A percentile compares a stretch with the other conserved stretches of the same genome.
Conservation (phyloP, 208 protist species). For the Leishmania martiniquensis region DNA sequence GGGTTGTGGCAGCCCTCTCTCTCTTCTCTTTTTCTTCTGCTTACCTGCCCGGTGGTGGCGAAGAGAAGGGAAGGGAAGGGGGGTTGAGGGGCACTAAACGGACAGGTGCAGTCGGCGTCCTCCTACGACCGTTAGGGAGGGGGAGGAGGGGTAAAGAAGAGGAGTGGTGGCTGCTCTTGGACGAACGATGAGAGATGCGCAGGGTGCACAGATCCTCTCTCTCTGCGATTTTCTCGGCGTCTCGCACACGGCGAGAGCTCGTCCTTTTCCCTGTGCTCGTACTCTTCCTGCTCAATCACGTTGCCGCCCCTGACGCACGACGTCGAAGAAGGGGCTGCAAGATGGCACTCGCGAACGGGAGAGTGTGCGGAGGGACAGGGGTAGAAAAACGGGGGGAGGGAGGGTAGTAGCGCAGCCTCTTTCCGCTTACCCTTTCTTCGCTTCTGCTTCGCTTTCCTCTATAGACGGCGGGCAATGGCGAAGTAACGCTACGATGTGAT, state of each 20-base stretch:
- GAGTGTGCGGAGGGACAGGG: background rate
- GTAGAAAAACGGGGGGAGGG: background rate
- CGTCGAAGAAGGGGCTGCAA: background rate
- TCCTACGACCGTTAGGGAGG: too few relatives aligned
- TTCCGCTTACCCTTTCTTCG: background rate
- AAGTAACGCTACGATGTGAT: background rate
- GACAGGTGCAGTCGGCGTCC: too few relatives aligned
- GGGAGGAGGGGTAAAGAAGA: too few relatives aligned
- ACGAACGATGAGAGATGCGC: background rate
- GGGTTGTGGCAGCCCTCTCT: background rate
- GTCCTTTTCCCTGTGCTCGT: background rate
- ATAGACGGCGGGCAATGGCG: background rate
- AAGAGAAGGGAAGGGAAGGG: too few relatives aligned
- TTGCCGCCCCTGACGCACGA: background rate
- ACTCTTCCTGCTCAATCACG: background rate
- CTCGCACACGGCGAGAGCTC: background rate
- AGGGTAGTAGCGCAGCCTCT: background rate
- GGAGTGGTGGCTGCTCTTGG: too few relatives aligned
- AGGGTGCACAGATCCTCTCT: background rate
- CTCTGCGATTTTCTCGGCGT: background rate
- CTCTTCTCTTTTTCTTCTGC: too few relatives aligned
- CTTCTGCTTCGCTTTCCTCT: background rate
- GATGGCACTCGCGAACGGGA: background rate
- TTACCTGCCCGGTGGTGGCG: background rate
- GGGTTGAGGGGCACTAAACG: too few relatives aligned